Conservation (phyloP, 2,329 filamentous ascomycete genomes). For the Cylindrodendrum hubeiense region DNA sequence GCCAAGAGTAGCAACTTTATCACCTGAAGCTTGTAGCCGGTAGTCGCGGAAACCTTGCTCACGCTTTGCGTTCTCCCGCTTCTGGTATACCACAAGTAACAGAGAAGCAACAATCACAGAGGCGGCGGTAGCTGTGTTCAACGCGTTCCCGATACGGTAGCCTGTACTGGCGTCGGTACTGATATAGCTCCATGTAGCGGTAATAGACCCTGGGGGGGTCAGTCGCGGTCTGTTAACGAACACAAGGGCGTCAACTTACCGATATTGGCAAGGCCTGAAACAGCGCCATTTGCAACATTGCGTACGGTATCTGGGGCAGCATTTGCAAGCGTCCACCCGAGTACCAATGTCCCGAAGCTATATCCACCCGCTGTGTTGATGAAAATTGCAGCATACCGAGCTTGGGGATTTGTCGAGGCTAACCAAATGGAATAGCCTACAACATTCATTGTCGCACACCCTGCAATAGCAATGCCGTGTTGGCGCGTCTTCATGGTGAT, state of each 20-base stretch:
- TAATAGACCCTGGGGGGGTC: slow-evolving; percentile 38
- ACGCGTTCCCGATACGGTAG: slow-evolving; percentile 42
- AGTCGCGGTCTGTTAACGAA: background rate
- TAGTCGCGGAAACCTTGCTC: slow-evolving; percentile 40
- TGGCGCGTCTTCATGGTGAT: slow-evolving; percentile 43
- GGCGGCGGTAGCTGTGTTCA: slow-evolving; percentile 42
- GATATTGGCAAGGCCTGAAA: slow-evolving; percentile 44
- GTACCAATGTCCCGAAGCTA: slow-evolving; percentile 39
- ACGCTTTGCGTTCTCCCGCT: slow-evolving; percentile 43
- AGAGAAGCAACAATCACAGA: slow-evolving; percentile 41
- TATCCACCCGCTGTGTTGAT: slow-evolving; percentile 44
- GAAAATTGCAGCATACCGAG: slow-evolving; percentile 45
- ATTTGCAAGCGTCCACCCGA: slow-evolving; percentile 45
- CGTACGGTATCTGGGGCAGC: slow-evolving; percentile 44
- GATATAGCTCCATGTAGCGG: slow-evolving; percentile 46
- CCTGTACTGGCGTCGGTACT: slow-evolving; percentile 43
- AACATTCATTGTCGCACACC: slow-evolving; percentile 38
- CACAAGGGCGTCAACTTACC: slow-evolving; percentile 24
- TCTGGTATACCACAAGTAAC: slow-evolving; percentile 36
- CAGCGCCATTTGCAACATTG: slow-evolving; percentile 43
- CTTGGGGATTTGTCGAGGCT: slow-evolving; percentile 38
- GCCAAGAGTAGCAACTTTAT: slow-evolving; percentile 38
- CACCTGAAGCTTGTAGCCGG: slow-evolving; percentile 29
- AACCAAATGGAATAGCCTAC: slow-evolving; percentile 45
- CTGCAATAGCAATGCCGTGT: slow-evolving; percentile 42